Percentiles rank a stretch among this genome's conserved stretches.
Evolutionary conservation across 1,139 yeast genomes (phyloP).

Genomic region (Lodderomyces beijingensis): DNA sequence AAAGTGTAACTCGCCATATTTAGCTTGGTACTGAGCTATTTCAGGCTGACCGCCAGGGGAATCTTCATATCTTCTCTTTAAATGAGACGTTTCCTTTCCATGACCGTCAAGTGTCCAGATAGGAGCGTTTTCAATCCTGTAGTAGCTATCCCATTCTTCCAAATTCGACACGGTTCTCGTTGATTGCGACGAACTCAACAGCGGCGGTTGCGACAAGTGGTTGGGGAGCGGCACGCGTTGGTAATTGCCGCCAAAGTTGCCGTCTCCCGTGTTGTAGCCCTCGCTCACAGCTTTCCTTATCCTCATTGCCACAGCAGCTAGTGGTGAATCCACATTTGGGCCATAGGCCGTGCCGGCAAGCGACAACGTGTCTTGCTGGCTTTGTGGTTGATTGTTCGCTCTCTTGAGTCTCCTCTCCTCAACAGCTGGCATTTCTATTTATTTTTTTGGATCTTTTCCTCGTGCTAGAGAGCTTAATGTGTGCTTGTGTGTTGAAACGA

Average conservation of each 20-base stretch:
- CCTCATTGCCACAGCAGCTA: conserved; percentile 65
- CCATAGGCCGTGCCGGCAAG: conserved; percentile 2
- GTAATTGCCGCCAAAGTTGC: conserved; percentile 7
- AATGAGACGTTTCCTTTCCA: conserved; percentile 4
- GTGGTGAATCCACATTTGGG: conserved; percentile 15
- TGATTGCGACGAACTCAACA: conserved; percentile 35
- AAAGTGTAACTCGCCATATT: conserved; percentile 43
- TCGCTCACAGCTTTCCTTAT: conserved; percentile 64
- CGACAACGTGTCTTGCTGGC: no score
- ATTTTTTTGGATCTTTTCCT: no score
- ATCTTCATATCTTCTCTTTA: conserved; percentile 37
- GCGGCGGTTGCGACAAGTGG: conserved; percentile 34
- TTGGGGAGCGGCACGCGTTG: conserved; percentile 53
- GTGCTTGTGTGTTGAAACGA: no score
- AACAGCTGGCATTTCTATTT: background rate
- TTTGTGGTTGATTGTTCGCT: conserved; percentile 1
- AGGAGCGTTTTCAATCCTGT: conserved; percentile 14
- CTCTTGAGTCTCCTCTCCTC: conserved; percentile 3
- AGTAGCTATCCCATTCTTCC: conserved; percentile 15
- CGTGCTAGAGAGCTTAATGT: no score
- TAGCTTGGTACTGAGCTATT: conserved; percentile 17
- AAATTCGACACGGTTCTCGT: conserved; percentile 25
- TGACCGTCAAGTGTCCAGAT: conserved; percentile 18
- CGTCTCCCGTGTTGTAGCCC: conserved; percentile 62
- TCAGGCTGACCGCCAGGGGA: conserved; percentile 12